These are phyloP conservation scores for Argentina anserina DNA, from an alignment of 306 rosid species.

Conservation along the genomic window DNA sequence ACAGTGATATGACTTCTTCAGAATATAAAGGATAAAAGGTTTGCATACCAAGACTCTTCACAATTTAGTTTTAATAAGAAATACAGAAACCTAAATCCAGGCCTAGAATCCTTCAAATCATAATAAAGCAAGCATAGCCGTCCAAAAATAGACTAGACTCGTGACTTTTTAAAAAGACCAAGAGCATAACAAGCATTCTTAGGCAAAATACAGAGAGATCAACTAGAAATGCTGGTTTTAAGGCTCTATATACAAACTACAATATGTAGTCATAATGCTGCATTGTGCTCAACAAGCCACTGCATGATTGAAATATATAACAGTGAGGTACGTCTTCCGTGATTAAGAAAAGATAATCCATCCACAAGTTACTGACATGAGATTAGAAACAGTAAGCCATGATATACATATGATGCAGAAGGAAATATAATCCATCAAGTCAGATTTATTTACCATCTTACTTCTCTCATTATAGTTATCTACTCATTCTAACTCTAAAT, in stretches of 20 bases:
- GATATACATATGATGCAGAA: background rate
- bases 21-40: background rate
- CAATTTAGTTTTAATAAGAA: background rate
- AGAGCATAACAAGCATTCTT: background rate
- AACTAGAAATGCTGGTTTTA: background rate
- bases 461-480: background rate
- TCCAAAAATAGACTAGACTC: background rate
- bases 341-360: background rate
- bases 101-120: background rate
- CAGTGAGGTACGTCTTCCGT: constrained; percentile 16
- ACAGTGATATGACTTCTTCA: background rate
- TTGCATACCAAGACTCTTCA: background rate
- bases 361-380: background rate
- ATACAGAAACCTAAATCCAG: background rate
- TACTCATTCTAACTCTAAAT: background rate
- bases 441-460: background rate
- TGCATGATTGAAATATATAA: constrained; percentile 41
- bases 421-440: background rate
- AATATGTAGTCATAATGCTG: constrained; percentile 42
- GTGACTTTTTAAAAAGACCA: background rate
- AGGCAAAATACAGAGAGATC: background rate
- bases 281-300: constrained; percentile 99
- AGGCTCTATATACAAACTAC: background rate
- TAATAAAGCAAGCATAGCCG: background rate
- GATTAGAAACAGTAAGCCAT: constrained; percentile 2